phyloP scores from a whole-genome alignment of 306 rosid species.

The Cucurbita argyrosperma region DNA sequence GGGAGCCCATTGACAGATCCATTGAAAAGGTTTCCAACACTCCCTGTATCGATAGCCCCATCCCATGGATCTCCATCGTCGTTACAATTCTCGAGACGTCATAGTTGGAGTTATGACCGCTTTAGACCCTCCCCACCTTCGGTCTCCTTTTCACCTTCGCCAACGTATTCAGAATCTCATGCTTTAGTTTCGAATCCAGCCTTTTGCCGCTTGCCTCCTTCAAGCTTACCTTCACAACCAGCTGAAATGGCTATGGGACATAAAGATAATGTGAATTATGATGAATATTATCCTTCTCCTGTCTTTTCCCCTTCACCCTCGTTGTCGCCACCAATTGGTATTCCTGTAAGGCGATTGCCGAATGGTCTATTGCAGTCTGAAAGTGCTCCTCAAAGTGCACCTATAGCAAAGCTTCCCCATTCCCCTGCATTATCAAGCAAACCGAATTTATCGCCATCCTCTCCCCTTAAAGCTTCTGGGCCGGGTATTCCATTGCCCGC shows the following conservation, averaged over 20 bases:
- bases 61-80: slow-evolving; percentile 39
- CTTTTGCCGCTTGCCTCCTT: slow-evolving; percentile 31
- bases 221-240: slow-evolving; percentile 58
- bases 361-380: slow-evolving; percentile 48
- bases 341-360: slow-evolving; percentile 32
- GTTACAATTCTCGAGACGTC: slow-evolving; percentile 37
- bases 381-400: slow-evolving; percentile 66
- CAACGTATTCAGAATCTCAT: slow-evolving; percentile 48
- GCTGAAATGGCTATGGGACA: slow-evolving; percentile 34
- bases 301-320: slow-evolving; percentile 24
- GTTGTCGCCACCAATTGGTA: slow-evolving; percentile 45
- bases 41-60: slow-evolving; percentile 32
- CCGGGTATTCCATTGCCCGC: slow-evolving; percentile 15
- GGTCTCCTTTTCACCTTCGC: slow-evolving; percentile 45
- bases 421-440: slow-evolving; percentile 26
- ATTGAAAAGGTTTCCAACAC: slow-evolving; percentile 37
- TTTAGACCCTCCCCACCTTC: slow-evolving; percentile 45
- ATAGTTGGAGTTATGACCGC: slow-evolving; percentile 55
- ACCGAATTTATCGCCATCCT: slow-evolving; percentile 48
- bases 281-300: slow-evolving; percentile 50
- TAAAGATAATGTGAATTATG: slow-evolving; percentile 37
- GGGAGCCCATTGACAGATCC: slow-evolving; percentile 79
- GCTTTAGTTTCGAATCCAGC: slow-evolving; percentile 27
- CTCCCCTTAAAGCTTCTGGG: slow-evolving; percentile 13
- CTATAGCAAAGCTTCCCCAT: slow-evolving; percentile 22